Conservation (phyloP, 1,284 basidiomycete genomes). For the Pascua guehoae region DNA sequence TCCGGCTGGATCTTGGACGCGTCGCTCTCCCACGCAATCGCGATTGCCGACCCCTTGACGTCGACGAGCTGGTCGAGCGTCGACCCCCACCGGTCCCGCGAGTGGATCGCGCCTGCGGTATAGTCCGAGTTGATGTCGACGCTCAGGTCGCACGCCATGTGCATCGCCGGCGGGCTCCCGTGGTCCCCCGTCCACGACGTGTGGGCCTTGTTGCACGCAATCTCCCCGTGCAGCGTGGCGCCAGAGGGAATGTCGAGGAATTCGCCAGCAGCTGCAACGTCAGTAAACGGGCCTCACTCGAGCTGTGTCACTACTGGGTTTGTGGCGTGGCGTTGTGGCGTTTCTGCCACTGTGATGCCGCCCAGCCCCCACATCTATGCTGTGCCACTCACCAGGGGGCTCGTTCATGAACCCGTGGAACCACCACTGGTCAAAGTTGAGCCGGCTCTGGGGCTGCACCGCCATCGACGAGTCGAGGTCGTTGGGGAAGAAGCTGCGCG, state of each 20-base stretch:
- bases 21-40: not conserved
- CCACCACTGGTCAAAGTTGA: conserved; percentile 61
- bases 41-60: not conserved
- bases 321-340: not conserved
- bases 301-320: not conserved
- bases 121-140: too few relatives aligned
- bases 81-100: not conserved
- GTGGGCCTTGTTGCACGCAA: conserved; percentile 4
- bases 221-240: conserved; percentile 15
- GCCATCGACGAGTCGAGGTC: not conserved
- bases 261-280: conserved; percentile 21
- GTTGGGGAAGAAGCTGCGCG: conserved; percentile 1
- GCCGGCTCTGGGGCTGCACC: not conserved
- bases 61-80: too few relatives aligned
- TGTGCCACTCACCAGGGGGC: conserved; percentile 25
- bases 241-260: conserved; percentile 44
- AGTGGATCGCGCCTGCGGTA: too few relatives aligned
- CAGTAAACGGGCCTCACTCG: not conserved
- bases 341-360: not conserved
- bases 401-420: conserved; percentile 51
- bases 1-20: not conserved
- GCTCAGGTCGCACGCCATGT: too few relatives aligned
- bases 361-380: too few relatives aligned
- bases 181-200: too few relatives aligned
- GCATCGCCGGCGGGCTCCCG: too few relatives aligned